Base-by-base conservation (phyloP, 441 rosid genomes). In the Adansonia rubrostipa region DNA sequence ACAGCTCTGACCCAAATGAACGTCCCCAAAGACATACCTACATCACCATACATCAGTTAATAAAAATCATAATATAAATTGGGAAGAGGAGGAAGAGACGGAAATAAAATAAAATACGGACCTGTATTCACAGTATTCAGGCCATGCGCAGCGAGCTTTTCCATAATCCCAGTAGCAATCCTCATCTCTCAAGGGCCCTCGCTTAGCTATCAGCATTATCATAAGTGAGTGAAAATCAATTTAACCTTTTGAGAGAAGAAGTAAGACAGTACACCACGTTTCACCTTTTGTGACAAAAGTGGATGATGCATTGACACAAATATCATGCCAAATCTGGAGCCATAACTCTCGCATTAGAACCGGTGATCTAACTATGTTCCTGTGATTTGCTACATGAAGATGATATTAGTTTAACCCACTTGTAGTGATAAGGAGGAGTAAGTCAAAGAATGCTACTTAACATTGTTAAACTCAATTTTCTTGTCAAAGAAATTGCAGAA, bases 151-250 rank as follows among this genome's bases (percentile, higher is more conserved):
- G 22, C 98, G 89, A 68, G 98, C 98, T 85, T 93, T 96, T 77
- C 95, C 99, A 47, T 93, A 96, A 86, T 96, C 98, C 99, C 99
- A 94, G 70, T 93, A 96, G 84, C 98, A 96, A 86, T 96, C 99
- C 2, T 80, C 93, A 81, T 94, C 85, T 84, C 99, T 92, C 79
- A 96, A 82, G 53, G 98, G 99, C 71, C 99, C 99, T 6, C 99
- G 97, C 84, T 86, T 89, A 75, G 90, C 93, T 85, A 78, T 75
- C 57, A 51, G 56, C 71, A 76, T 6, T 15, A 20, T 62, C 65
- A 71, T 64, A 17, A 42, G 75, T 42, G 2, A 75, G 79, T 65
- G 74, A 54, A 17, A 79, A 15, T 47, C 17, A 78, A 81, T 15
- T 24, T 67, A 76, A 70, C 47, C 66, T 77, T 24, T 58, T 33